Conservation (phyloP, 805 yeast species). For the Maudiozyma turicensis region DNA sequence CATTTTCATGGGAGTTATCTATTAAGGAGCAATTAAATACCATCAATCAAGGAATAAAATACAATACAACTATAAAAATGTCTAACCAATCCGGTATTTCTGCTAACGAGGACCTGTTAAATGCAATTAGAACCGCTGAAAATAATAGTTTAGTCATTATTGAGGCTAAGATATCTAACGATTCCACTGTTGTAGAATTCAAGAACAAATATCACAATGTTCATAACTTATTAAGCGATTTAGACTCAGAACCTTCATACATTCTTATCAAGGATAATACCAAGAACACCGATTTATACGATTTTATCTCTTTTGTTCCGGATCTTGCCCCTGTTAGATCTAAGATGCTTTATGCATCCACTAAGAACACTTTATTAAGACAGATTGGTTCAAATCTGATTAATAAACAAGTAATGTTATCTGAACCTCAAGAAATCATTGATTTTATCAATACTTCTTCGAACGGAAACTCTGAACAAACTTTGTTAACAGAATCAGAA, state of each 20-base stretch:
- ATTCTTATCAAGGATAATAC: slow-evolving; percentile 35
- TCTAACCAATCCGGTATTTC: slow-evolving; percentile 58
- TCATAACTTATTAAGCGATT: slow-evolving; percentile 32
- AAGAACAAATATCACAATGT: slow-evolving; percentile 24
- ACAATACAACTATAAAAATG: slow-evolving; percentile 30
- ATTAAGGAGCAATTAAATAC: not conserved
- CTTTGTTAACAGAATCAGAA: slow-evolving; percentile 23
- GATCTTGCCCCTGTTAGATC: slow-evolving; percentile 70
- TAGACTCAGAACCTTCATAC: slow-evolving; percentile 39
- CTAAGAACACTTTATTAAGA: slow-evolving; percentile 65
- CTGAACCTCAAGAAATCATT: slow-evolving; percentile 27
- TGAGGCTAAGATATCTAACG: slow-evolving; percentile 19
- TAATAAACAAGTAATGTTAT: slow-evolving; percentile 27
- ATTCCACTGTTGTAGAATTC: slow-evolving; percentile 15
- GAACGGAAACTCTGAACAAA: not conserved
- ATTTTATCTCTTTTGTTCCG: slow-evolving; percentile 78
- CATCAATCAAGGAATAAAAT: not conserved
- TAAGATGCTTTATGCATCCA: slow-evolving; percentile 92
- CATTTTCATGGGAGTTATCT: too few relatives aligned
- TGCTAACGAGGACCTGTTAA: slow-evolving; percentile 22
- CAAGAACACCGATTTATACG: slow-evolving; percentile 19
- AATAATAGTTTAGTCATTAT: slow-evolving; percentile 7
- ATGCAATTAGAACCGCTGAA: slow-evolving; percentile 8
- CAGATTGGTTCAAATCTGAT: slow-evolving; percentile 52
- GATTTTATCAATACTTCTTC: slow-evolving; percentile 10